Evolutionary conservation across 257 asterid species (phyloP).

Genomic region (Solanum tarijense): DNA sequence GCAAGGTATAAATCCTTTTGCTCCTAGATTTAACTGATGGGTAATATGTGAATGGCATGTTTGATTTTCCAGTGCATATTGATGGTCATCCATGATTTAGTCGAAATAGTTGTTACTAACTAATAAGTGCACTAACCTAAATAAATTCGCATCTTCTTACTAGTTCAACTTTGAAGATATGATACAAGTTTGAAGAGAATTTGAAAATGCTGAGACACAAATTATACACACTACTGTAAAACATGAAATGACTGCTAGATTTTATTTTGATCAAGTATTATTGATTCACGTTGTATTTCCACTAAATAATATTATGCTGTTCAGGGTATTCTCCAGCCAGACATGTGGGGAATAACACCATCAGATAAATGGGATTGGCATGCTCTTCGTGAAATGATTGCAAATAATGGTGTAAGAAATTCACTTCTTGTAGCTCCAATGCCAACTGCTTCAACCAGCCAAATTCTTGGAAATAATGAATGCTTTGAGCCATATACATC

Average conservation of each 20-base stretch:
- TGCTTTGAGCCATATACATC: conserved; percentile 98
- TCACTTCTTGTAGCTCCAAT: conserved; percentile 93
- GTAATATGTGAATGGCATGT: neutral
- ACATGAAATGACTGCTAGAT: neutral
- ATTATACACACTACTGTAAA: neutral
- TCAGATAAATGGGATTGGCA: conserved; percentile 90
- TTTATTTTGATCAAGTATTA: neutral
- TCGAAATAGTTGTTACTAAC: neutral
- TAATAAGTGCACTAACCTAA: neutral
- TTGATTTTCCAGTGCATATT: neutral
- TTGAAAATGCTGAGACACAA: neutral
- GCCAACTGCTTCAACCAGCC: conserved; percentile 99
- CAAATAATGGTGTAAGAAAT: conserved; percentile 66
- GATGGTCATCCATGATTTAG: neutral
- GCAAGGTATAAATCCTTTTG: conserved; percentile 51
- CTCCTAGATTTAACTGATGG: neutral
- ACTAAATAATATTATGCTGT: neutral
- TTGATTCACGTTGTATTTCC: neutral
- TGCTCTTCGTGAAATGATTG: conserved; percentile 51
- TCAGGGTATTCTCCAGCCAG: conserved; percentile 92
- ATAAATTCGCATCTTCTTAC: neutral
- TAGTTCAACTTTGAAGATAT: neutral
- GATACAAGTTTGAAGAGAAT: neutral
- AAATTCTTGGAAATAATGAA: conserved; percentile 95
- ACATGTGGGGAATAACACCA: conserved; percentile 90